Base-by-base conservation (phyloP, 768 basidiomycete species). In the Hydnomerulius pinastri region DNA sequence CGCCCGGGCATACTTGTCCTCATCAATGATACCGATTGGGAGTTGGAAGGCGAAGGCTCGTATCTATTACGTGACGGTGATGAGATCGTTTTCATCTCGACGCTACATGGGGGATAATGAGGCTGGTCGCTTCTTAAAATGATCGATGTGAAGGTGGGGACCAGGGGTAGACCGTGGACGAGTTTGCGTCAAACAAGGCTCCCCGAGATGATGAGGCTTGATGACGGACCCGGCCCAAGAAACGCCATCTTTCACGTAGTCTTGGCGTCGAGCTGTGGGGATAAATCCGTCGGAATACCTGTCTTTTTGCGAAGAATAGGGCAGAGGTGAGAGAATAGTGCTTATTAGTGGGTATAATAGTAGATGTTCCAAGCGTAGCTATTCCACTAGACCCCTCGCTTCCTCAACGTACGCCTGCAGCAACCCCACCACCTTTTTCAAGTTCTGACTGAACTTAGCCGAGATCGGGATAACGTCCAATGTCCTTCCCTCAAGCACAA, bases 21-120 rank as follows among this genome's bases (percentile, higher is more conserved):
- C n/a, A 83, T 99, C 46, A 98, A 98, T 62, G 91, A 96, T 60
- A 91, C 91, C 1, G 96, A 98, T 61, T 98, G 96, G 96, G 95
- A 98, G 68, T 76, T 98, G 6, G 96, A 98, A 66, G 93, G 92
- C 28, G 96, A 98, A 67, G 86, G 91, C 18, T 86, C 89, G 6
- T 97, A 96, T 65, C 74, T 72, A 54, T 71, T 98, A 50, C 73
- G 87, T 65, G 73, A 84, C 27, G 77, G 81, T 0, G 97, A 99
- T 65, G 91, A 95, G 71, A 80, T 98, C 54, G 92, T 98, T 13
- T 96, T 99, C 68, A 98, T 99, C 53, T 96, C 92, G 18, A 98
- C 95, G 0, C 70, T 98, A 42, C 96, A 98, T 61, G 96, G 96
- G 2, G 93, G 94, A 47, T 96, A 69, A 51, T 18, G 23, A 17